Evolutionary conservation across 495 filamentous ascomycete species (phyloP).

Genomic region (Stereocaulon alpinum): DNA sequence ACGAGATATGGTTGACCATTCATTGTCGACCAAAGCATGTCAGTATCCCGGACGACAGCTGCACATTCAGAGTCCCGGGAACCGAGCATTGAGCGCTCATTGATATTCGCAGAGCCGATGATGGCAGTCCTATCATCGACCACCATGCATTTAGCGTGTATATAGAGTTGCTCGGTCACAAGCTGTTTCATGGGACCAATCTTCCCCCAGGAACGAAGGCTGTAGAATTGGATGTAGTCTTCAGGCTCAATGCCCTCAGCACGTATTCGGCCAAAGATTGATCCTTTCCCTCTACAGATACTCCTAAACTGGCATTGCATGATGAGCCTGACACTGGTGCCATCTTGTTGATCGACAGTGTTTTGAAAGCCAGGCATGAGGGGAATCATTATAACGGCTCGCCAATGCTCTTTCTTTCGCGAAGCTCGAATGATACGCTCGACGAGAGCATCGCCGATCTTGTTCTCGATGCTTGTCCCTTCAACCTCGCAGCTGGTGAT

Average conservation of each 20-base stretch:
- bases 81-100: constrained; percentile 93
- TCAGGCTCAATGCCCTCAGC: constrained; percentile 84
- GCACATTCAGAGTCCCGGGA: constrained; percentile 87
- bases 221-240: constrained; percentile 94
- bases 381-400: constrained; percentile 87
- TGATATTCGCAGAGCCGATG: constrained; percentile 98
- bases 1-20: constrained; percentile 78
- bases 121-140: constrained; percentile 90
- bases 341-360: constrained; percentile 85
- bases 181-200: constrained; percentile 73
- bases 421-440: constrained; percentile 80
- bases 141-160: constrained; percentile 95
- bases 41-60: constrained; percentile 82
- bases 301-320: constrained; percentile 97
- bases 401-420: constrained; percentile 80
- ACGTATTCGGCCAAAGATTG: constrained; percentile 80
- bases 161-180: constrained; percentile 95
- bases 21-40: constrained; percentile 91
- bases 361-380: constrained; percentile 98
- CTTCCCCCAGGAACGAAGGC: constrained; percentile 84
- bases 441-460: constrained; percentile 90
- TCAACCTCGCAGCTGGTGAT: constrained; percentile 87
- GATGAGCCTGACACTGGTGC: constrained; percentile 87
- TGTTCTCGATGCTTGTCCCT: constrained; percentile 77
- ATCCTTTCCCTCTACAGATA: constrained; percentile 87